Evolutionary conservation across 306 rosid species (phyloP).

Genomic region (Lathyrus oleraceus): DNA sequence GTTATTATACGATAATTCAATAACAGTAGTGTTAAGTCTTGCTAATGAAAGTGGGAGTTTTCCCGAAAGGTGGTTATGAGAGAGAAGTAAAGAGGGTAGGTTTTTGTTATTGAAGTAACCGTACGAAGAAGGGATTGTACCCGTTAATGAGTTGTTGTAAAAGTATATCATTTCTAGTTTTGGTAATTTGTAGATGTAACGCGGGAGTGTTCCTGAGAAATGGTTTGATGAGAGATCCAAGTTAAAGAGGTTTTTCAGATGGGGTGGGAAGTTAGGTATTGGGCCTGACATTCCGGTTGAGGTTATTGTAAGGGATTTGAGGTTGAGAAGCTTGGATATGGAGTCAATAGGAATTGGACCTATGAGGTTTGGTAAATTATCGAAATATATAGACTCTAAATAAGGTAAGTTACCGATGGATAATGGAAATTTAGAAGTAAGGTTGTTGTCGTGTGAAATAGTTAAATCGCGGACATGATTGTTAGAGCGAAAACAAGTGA

Average conservation of each 20-base stretch:
- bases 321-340: conserved; percentile 12
- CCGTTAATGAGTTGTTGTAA: conserved; percentile 26
- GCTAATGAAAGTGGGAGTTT: conserved; percentile 45
- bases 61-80: conserved; percentile 59
- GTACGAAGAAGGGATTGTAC: conserved; percentile 49
- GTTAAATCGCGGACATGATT: conserved; percentile 48
- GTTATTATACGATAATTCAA: conserved; percentile 52
- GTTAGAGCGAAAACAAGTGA: conserved; percentile 41
- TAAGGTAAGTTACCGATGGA: conserved; percentile 54
- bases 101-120: conserved; percentile 31
- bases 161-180: background rate
- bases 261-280: background rate
- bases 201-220: background rate
- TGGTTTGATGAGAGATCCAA: background rate
- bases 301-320: background rate
- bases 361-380: conserved; percentile 42
- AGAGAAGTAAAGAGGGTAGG: conserved; percentile 28
- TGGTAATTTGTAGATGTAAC: background rate
- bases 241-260: background rate
- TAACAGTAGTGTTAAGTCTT: background rate
- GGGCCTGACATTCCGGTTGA: conserved; percentile 3
- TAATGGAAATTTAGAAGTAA: conserved; percentile 51
- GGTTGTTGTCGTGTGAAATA: conserved; percentile 6
- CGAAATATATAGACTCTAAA: conserved; percentile 41
- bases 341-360: conserved; percentile 11